A percentile compares a stretch with the other conserved stretches of the same genome.
Conservation (phyloP, 2,329 filamentous ascomycete genomes). For the Emericellopsis atlantica region DNA sequence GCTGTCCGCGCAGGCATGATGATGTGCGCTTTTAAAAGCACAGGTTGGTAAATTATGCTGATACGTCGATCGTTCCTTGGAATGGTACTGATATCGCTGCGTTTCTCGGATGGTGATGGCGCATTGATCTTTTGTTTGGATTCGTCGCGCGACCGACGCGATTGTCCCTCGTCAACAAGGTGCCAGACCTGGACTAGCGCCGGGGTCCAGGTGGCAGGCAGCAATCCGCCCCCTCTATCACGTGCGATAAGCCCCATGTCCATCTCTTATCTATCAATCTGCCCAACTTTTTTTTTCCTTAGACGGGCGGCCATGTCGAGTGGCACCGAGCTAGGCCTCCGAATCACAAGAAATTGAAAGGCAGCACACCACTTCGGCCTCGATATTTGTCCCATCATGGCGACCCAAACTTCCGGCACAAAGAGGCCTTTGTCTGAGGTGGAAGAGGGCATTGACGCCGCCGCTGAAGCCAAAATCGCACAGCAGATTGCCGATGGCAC, state of each 20-base stretch:
- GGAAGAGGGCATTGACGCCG: slow-evolving; percentile 7
- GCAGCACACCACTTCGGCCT: no score
- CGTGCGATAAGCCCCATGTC: slow-evolving; percentile 17
- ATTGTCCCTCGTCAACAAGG: slow-evolving; percentile 16
- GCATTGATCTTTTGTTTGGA: slow-evolving; percentile 12
- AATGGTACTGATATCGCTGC: no score
- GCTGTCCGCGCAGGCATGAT: slow-evolving; percentile 38
- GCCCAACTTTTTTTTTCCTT: slow-evolving; percentile 10
- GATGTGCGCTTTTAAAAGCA: background rate
- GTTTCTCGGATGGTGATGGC: no score
- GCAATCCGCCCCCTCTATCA: slow-evolving; percentile 12
- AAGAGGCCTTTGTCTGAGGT: background rate
- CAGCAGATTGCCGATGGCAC: slow-evolving; percentile 10
- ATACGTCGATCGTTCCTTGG: no score
- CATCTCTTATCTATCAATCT: slow-evolving; percentile 6
- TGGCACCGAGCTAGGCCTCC: background rate
- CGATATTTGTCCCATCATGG: slow-evolving; percentile 10
- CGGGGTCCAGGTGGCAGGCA: background rate
- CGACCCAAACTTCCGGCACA: slow-evolving; percentile 12
- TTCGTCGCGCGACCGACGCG: slow-evolving; percentile 1
- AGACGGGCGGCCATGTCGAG: background rate
- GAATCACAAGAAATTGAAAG: no score
- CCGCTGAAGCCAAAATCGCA: slow-evolving; percentile 1
- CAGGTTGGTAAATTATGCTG: no score
- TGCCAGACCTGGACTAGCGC: slow-evolving; percentile 16